Base-by-base conservation (phyloP, 495 filamentous ascomycete genomes). In the Xylaria flabelliformis region DNA sequence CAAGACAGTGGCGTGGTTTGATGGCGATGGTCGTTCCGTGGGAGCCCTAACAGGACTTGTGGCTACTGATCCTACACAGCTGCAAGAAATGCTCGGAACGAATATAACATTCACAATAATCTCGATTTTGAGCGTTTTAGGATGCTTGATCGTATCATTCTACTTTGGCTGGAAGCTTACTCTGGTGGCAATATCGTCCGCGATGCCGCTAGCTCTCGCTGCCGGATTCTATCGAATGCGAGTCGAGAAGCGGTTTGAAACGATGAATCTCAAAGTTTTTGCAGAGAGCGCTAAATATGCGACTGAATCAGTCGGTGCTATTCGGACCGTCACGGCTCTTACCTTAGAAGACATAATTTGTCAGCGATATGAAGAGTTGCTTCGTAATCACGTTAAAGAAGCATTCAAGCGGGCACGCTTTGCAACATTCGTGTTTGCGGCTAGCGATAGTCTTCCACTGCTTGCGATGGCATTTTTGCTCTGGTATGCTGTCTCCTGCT, bases 41-140 rank as follows among this genome's bases (percentile, higher is more conserved):
- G 86, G 86, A n/a, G 78, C 85, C 7, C 77, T 88, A 34, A 86
- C 83, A 0, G 85, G 84, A 3, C 80, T 83, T 1, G 82, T 92
- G 0, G 81, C 88, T 10, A 89, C 83, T 2, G 87, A 91, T 70
- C 86, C 91, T 0, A 88, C 83, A 29, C 88, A 89, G 55, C 80
- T 93, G 0, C 87, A 92, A 73, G 89, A 91, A 64, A 74, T 92
- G 4, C 76, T 92, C 0, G 88, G 89, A n/a, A 83, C 82, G 8
- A 87, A 88, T 59, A 83, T 87, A 76, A 82, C 83, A 15, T 82
- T 89, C 65, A 82, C 84, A 19, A 77, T 84, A 42, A 83, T 87
- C 62, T 87, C 85, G 1, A 65, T 86, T 13, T 74, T 88, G 63
- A 88, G 82, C 50, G 76, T 89, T 17, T 67, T 86, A 7, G 84